phyloP scores from a whole-genome alignment of 2,329 filamentous ascomycete genomes.

The Colletotrichum filicis region DNA sequence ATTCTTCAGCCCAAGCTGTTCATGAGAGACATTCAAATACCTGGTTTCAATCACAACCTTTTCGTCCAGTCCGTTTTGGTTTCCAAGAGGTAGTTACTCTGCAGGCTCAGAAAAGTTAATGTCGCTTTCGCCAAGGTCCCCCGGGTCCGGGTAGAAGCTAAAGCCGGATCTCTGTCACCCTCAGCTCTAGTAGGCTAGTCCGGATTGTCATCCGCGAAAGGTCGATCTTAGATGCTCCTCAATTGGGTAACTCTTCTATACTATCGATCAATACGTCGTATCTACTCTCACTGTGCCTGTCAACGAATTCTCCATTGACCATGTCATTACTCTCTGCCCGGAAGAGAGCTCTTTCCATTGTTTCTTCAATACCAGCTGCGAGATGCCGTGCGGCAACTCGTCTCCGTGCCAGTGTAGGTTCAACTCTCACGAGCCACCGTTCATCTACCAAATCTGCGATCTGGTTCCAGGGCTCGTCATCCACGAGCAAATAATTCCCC shows the following conservation, averaged over 20 bases:
- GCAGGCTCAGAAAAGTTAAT: neutral
- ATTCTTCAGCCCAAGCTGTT: neutral
- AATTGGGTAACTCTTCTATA: slow-evolving; percentile 36
- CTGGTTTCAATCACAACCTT: neutral
- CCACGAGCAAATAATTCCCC: slow-evolving; percentile 59
- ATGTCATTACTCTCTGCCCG: slow-evolving; percentile 44
- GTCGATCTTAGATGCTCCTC: neutral
- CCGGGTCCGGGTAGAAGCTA: neutral
- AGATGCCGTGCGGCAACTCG: slow-evolving; percentile 42
- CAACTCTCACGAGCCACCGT: slow-evolving; percentile 44
- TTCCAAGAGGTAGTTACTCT: no score
- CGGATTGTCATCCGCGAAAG: neutral
- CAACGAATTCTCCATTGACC: slow-evolving; percentile 40
- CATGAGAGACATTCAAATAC: neutral
- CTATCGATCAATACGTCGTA: slow-evolving; percentile 43
- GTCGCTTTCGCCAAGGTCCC: neutral
- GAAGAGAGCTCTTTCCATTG: slow-evolving; percentile 37
- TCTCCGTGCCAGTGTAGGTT: slow-evolving; percentile 36
- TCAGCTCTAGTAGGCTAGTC: neutral
- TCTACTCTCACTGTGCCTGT: slow-evolving; percentile 38
- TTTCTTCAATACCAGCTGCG: slow-evolving; percentile 42
- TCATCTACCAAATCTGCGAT: slow-evolving; percentile 60
- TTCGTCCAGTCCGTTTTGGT: no score
- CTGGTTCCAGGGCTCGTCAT: slow-evolving; percentile 56
- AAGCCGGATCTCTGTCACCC: neutral